Percentiles rank a stretch among this genome's conserved stretches.
phyloP scores from a whole-genome alignment of 2,329 filamentous ascomycete genomes.

The Colletotrichum lini region DNA sequence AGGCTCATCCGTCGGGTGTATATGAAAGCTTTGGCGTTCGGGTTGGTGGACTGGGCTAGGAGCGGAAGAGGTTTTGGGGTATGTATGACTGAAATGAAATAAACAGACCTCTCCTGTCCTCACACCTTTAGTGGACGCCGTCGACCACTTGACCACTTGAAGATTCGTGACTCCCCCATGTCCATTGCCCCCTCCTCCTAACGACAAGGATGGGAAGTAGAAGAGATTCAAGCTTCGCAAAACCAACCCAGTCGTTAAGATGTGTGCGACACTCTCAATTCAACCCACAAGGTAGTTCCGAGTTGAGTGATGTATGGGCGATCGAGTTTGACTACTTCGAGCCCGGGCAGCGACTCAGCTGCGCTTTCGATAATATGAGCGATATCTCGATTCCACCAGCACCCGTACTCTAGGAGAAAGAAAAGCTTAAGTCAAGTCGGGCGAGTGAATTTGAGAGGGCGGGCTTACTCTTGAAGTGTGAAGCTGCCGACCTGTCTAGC shows the following conservation, averaged over 20 bases:
- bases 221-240: background rate
- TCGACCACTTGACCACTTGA: no score
- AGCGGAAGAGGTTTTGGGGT: slow-evolving; percentile 2
- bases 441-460: background rate
- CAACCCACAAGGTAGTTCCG: slow-evolving; percentile 72
- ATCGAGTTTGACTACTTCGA: slow-evolving; percentile 70
- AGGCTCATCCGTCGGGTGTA: slow-evolving; percentile 11
- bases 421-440: background rate
- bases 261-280: slow-evolving; percentile 60
- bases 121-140: background rate
- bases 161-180: background rate
- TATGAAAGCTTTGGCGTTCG: slow-evolving; percentile 5
- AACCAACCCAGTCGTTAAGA: background rate
- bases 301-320: slow-evolving; percentile 67
- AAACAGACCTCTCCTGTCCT: slow-evolving; percentile 38
- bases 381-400: slow-evolving; percentile 79
- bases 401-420: slow-evolving; percentile 63
- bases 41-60: background rate
- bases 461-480: slow-evolving; percentile 63
- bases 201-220: background rate
- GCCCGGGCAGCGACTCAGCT: slow-evolving; percentile 61
- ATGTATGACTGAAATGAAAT: slow-evolving; percentile 39
- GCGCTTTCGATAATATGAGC: slow-evolving; percentile 68
- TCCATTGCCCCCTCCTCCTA: background rate
- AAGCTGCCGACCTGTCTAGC: slow-evolving; percentile 68